Base-by-base conservation (phyloP, 306 rosid genomes). In the Dalbergia cochinchinensis region DNA sequence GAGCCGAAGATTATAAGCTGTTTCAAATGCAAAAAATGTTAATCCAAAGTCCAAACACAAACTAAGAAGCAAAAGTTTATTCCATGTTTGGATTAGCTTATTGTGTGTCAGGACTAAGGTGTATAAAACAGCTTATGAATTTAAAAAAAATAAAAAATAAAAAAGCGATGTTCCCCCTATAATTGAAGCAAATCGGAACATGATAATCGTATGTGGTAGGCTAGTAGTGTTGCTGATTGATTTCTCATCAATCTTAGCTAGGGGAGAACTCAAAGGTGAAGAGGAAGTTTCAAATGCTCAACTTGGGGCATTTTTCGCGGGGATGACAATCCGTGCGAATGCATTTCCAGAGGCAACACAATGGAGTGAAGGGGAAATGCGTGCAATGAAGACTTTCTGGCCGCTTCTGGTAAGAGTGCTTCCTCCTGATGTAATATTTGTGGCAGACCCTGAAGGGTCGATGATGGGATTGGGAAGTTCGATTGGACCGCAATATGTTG, bases 341-440 rank as follows among this genome's bases (percentile, higher is more conserved):
- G 89, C 90, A 39, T 95, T 95, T 76, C 98, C 98, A 1, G 98
- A 95, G 77, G 94, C 90, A 15, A 95, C 99, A 11, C 99, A 95
- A 53, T 95, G 99, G 99, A 95, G 99, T 78, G 97, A 92, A 69
- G 99, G 99, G 74, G 99, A 95, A 87, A 90, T 70, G n/a, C 83
- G 82, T 35, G 98, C 99, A 9, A 87, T 95, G 92, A 71, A 88
- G 80, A 84, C 61, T 26, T 91, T 87, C 79, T 95, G 99, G 98
- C 99, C 99, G 6, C 88, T 88, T 42, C 90, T 95, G 41, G 91
- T 85, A 71, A 86, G 94, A 35, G 94, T 69, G 9, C 97, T 95
- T 74, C 98, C 98, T 22, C 89, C 90, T 48, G 99, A 95, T 59
- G 86, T 92, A 48, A 82, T 93, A 66, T 95, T 92, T 79, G 58